Evolutionary conservation across 2,329 filamentous ascomycete species (phyloP).

Genomic region (Aspergillus sergii): DNA sequence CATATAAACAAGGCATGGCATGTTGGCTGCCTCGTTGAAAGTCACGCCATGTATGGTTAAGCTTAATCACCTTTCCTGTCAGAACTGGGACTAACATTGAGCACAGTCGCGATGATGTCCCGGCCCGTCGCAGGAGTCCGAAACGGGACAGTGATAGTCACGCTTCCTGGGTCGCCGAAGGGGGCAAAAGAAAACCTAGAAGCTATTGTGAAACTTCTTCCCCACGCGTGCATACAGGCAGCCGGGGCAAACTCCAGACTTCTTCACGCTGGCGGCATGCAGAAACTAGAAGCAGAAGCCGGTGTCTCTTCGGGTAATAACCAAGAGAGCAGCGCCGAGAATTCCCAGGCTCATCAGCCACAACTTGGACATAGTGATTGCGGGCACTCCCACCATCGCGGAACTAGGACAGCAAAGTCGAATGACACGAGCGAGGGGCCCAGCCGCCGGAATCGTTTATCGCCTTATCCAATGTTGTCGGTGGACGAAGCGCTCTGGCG

Average conservation of each 20-base stretch:
- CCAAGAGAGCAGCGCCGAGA: conserved; percentile 16
- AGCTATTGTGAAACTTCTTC: conserved; percentile 81
- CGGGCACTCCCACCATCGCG: conserved; percentile 72
- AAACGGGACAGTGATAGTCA: conserved; percentile 79
- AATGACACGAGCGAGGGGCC: conserved; percentile 63
- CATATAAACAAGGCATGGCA: conserved; percentile 66
- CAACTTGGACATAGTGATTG: conserved; percentile 37
- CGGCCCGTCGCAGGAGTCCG: conserved; percentile 87
- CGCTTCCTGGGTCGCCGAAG: conserved; percentile 91
- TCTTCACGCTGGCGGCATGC: conserved; percentile 77
- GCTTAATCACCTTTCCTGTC: conserved; percentile 17
- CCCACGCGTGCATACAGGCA: conserved; percentile 91
- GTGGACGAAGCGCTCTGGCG: conserved; percentile 77
- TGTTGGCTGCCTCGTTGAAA: conserved; percentile 80
- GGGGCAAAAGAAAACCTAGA: conserved; percentile 92
- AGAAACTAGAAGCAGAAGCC: conserved; percentile 82
- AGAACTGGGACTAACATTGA: conserved; percentile 25
- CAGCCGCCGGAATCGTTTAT: conserved; percentile 74
- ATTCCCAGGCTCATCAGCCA: conserved; percentile 66
- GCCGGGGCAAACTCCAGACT: conserved; percentile 78
- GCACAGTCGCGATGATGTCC: conserved; percentile 89
- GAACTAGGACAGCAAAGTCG: conserved; percentile 53
- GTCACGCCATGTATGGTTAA: conserved; percentile 79
- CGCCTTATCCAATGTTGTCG: conserved; percentile 88
- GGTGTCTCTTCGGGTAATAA: conserved; percentile 53